Evolutionary conservation across 441 rosid species (phyloP).

Genomic region (Erodium moschatum): DNA sequence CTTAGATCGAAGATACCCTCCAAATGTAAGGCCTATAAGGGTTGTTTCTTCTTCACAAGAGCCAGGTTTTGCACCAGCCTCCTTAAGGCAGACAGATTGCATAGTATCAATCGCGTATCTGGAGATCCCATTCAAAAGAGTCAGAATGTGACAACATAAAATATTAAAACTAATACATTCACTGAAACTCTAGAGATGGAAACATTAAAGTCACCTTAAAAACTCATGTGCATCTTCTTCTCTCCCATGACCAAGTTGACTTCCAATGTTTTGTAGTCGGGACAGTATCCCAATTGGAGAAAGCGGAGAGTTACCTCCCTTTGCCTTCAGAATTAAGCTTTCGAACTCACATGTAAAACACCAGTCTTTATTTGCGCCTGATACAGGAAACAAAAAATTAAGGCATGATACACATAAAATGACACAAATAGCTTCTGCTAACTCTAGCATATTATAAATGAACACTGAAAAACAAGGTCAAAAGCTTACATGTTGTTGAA

Average conservation of each 20-base stretch:
- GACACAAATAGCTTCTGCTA: conserved; percentile 4
- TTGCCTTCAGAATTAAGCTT: conserved; percentile 54
- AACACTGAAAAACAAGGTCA: neutral
- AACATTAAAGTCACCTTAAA: conserved; percentile 46
- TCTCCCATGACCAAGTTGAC: conserved; percentile 69
- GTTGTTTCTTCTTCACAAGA: conserved; percentile 66
- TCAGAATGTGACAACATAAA: conserved; percentile 14
- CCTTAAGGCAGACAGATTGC: conserved; percentile 81
- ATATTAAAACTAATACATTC: neutral
- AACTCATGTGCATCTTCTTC: conserved; percentile 99
- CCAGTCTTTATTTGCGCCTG: conserved; percentile 66
- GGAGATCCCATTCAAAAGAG: conserved; percentile 15
- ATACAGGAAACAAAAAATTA: conserved; percentile 20
- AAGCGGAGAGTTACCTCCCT: conserved; percentile 53
- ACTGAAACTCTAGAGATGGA: neutral
- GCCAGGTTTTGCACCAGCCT: conserved; percentile 40
- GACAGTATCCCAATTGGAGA: conserved; percentile 65
- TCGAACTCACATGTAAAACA: conserved; percentile 90
- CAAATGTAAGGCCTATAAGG: conserved; percentile 75
- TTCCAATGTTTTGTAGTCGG: conserved; percentile 59
- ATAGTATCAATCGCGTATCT: conserved; percentile 83
- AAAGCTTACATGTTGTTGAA: conserved; percentile 53
- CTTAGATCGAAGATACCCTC: conserved; percentile 90
- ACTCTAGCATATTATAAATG: conserved; percentile 10
- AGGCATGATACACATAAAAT: neutral